Conservation (phyloP, 148 eudicot genomes). For the Rhododendron ferrugineum region DNA sequence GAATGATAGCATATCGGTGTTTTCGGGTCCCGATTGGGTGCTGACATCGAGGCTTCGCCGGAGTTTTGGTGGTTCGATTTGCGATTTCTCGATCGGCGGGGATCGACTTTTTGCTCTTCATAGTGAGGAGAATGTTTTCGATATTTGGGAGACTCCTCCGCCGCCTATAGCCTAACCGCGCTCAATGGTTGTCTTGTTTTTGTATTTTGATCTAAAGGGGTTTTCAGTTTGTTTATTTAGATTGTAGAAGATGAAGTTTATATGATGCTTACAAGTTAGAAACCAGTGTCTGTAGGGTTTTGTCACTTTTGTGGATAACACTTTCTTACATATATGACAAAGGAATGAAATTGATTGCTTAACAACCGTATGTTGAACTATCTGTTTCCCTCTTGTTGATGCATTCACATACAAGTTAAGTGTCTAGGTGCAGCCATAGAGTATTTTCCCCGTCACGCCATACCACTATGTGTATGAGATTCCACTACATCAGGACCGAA, state of each 20-base stretch:
- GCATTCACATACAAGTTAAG: not conserved
- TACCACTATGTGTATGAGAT: no score
- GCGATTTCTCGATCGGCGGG: conserved; percentile 85
- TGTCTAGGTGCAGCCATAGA: not conserved
- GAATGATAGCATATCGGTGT: conserved; percentile 77
- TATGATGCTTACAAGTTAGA: conserved; percentile 9
- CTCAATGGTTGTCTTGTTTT: not conserved
- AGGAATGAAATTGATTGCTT: conserved; percentile 18
- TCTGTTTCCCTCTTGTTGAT: not conserved
- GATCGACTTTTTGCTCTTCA: conserved; percentile 86
- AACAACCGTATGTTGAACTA: not conserved
- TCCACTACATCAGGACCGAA: not conserved
- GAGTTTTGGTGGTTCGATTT: conserved; percentile 73
- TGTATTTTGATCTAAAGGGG: not conserved
- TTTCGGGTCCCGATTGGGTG: conserved; percentile 84
- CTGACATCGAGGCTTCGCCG: conserved; percentile 66
- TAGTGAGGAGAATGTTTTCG: conserved; percentile 82
- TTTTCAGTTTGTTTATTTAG: conserved; percentile 2
- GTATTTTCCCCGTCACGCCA: not conserved
- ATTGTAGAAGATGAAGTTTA: conserved; percentile 7
- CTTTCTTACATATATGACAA: conserved; percentile 8
- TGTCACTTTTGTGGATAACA: conserved; percentile 2
- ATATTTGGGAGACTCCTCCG: conserved; percentile 82
- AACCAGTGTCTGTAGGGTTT: not conserved
- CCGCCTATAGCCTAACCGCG: conserved; percentile 25